These are phyloP conservation scores for Quercus tomentella DNA, from an alignment of 331 rosid genomes.

Conservation along the genomic window DNA sequence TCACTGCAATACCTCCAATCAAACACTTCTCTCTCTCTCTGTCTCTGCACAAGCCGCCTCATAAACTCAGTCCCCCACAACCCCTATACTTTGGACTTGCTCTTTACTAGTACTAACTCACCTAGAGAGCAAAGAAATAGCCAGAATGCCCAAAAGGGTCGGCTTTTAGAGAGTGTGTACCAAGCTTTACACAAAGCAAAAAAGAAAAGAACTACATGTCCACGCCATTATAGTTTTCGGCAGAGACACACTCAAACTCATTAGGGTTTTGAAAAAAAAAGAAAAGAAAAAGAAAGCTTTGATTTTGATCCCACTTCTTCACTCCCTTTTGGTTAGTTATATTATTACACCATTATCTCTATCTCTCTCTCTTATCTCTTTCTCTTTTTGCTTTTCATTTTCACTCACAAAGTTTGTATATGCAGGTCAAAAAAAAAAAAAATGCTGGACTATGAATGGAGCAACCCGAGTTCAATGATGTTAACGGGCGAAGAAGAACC, in stretches of 20 bases:
- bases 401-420: no score
- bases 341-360: background rate
- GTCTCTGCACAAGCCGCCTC: constrained; percentile 66
- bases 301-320: no score
- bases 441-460: constrained; percentile 97
- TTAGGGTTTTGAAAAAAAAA: no score
- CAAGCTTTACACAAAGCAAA: background rate
- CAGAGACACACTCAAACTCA: no score
- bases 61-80: constrained; percentile 46
- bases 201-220: constrained; percentile 18
- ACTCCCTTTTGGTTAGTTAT: background rate
- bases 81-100: background rate
- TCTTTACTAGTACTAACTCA: background rate
- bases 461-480: constrained; percentile 66
- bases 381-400: background rate
- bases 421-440: background rate
- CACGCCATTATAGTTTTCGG: constrained; percentile 36
- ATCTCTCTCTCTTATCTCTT: background rate
- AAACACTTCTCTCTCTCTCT: constrained; percentile 5
- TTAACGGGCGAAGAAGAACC: constrained; percentile 53
- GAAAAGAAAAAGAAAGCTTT: no score
- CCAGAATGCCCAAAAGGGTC: constrained; percentile 38
- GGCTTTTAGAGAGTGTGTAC: constrained; percentile 36
- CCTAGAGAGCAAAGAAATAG: constrained; percentile 20
- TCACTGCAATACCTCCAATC: constrained; percentile 35